A percentile compares a stretch with the other conserved stretches of the same genome.
Conservation (phyloP, 768 basidiomycete species). For the Ephemerocybe angulata region DNA sequence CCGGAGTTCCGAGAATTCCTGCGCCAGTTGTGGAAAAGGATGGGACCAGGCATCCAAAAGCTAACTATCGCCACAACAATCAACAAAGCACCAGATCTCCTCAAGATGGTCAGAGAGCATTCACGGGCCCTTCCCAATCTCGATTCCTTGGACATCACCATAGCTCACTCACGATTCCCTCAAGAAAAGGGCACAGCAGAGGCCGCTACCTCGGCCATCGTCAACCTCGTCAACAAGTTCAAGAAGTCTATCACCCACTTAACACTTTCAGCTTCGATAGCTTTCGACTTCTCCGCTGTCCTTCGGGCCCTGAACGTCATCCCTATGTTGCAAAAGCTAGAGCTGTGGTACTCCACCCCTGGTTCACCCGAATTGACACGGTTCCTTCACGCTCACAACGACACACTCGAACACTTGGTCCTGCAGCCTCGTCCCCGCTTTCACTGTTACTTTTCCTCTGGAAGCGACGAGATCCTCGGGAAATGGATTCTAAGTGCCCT, state of each 20-base stretch:
- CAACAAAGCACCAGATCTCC: constrained; percentile 17
- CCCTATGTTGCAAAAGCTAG: constrained; percentile 6
- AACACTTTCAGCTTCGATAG: background rate
- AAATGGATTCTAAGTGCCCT: background rate
- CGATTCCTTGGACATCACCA: constrained; percentile 10
- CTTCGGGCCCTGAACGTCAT: background rate
- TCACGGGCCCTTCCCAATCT: constrained; percentile 11
- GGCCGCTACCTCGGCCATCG: background rate
- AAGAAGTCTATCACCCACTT: background rate
- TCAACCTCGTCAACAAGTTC: background rate
- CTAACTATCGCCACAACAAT: constrained; percentile 23
- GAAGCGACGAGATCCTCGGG: background rate
- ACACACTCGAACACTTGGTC: constrained; percentile 12
- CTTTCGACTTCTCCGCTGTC: constrained; percentile 8
- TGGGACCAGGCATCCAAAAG: constrained; percentile 18
- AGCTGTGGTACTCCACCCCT: constrained; percentile 1
- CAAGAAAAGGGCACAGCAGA: background rate
- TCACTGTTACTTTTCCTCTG: background rate
- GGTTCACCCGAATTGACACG: background rate
- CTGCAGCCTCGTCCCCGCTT: constrained; percentile 17
- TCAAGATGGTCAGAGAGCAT: constrained; percentile 11
- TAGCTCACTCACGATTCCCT: constrained; percentile 12
- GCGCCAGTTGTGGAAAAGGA: constrained; percentile 16
- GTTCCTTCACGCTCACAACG: constrained; percentile 8
- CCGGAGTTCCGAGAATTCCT: constrained; percentile 18